A percentile compares a stretch with the other conserved stretches of the same genome.
Evolutionary conservation across 1,284 basidiomycete species (phyloP).

Genomic region (Limonomyces culmigenus): DNA sequence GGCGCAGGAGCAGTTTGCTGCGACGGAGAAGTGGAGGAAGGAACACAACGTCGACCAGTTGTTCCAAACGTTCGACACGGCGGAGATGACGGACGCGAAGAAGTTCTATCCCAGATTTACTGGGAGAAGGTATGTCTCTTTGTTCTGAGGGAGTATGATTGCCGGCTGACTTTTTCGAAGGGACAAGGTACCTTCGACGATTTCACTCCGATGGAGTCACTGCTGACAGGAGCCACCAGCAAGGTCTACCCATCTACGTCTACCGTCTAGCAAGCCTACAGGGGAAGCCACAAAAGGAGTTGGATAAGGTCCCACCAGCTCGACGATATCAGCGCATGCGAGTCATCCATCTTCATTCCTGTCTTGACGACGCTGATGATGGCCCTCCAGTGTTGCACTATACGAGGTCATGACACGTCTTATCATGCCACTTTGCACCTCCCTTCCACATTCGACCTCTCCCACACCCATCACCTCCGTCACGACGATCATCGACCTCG

Average conservation of each 20-base stretch:
- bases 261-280: conserved; percentile 45
- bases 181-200: neutral
- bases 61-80: conserved; percentile 37
- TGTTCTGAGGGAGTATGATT: conserved; percentile 48
- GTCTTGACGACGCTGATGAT: conserved; percentile 1
- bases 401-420: conserved; percentile 55
- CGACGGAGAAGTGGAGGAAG: conserved; percentile 46
- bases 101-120: conserved; percentile 68
- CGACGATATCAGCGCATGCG: conserved; percentile 57
- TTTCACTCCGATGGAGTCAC: conserved; percentile 20
- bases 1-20: conserved; percentile 53
- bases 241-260: conserved; percentile 54
- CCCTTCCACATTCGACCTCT: conserved; percentile 34
- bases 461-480: conserved; percentile 44
- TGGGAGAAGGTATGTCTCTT: too few species aligned
- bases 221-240: too few species aligned
- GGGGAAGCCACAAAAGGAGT: conserved; percentile 35
- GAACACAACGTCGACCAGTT: conserved; percentile 39
- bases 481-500: conserved; percentile 61
- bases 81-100: conserved; percentile 42
- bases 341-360: conserved; percentile 12
- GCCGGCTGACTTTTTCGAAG: neutral
- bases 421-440: conserved; percentile 43
- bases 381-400: conserved; percentile 25
- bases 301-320: conserved; percentile 31